Evolutionary conservation across 225 moss, liverwort and hornwort genomes (phyloP), one percentile per base, ranked within the genome.

Genomic region (Sphagnum tenellum): DNA sequence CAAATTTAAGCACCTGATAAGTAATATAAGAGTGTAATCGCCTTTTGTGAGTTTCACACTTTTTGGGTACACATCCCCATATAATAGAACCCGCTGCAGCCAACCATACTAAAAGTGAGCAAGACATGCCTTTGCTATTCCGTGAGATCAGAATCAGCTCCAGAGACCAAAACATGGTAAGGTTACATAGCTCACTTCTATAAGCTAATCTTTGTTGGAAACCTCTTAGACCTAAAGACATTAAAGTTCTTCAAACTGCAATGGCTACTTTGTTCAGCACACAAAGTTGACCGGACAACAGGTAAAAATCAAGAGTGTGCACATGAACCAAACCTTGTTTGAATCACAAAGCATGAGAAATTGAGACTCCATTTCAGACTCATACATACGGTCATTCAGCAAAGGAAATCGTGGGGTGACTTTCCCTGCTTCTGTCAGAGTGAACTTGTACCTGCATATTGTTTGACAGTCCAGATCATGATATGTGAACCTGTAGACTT

Each of bases 301-400:
- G 29, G 29, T 29, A 29, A 29, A 29, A 29, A 29, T 29, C 29
- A 29, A 29, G 29, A 29, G 29, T 29, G 29, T 29, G 29, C 29
- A 29, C 29, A 29, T 29, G 29, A 29, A 29, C 29, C 29, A 61
- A 79, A 96, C 95, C 92, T 98, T 98, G 66, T 98, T 98, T 64
- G 75, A 75, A 78, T 98, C 92, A 68, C 61, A 87, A 14, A 98
- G 86, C 90, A 92, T 87, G 69, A 80, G 87, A 60, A 98, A 92
- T 71, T 98, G 96, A 60, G 96, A 92, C 73, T 98, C 92, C 62
- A 92, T 88, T 75, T 96, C 96, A 47, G 87, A 76, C 58, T 98
- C 96, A 76, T 98, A 98, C 67, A 98, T 92, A 67, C 92, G 88
- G 49, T 79, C 77, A 72, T 98, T 98, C 62, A 98, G 70, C 64